Base-by-base conservation (phyloP, 2,329 filamentous ascomycete genomes). In the Cryphonectria radicalis region DNA sequence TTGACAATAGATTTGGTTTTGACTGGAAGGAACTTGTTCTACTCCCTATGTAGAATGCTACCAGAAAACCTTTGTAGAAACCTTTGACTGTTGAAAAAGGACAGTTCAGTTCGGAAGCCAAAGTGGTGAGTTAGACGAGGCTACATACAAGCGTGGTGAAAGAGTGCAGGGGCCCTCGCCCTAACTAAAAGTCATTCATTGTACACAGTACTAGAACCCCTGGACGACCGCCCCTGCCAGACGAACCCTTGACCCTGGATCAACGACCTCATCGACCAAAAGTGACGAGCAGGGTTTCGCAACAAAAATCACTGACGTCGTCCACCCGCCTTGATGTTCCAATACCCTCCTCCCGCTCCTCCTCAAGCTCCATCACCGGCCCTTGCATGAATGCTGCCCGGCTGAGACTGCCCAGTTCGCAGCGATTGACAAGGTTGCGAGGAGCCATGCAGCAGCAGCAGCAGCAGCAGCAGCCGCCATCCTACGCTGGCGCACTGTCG, bases 391-490 rank as follows among this genome's bases (percentile, higher is more conserved):
- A 59, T n/a, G 46, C 63, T 57, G 63, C 67, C 25, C 40, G 70
- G 63, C 65, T 70, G n/a, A 57, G 68, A 53, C 32, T 66, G 11
- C 28, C 66, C 43, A 28, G 63, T 53, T 37, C 43, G 17, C 46
- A 69, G 37, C n/a, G 68, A 42, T 66, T 55, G 22, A 35, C 25
- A 40, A 37, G 63, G 37, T 60, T 57, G 8, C 69, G 53, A 59
- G 37, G 35, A 63, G 59, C 46, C 57, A 73, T 73, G 71, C 69
- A 66, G 71, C 69, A 66, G 42, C 28, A 32, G n/a, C n/a, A n/a
- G n/a, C n/a, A n/a, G n/a, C n/a, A n/a, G n/a, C n/a, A n/a, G 71
- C 69, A 66, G 71, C 69, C 63, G 42, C 69, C 69, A 28, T 69
- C 37, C 14, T 71, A 71, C 62, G 71, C 63, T 46, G 71, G 71